Evolutionary conservation across 2,329 filamentous ascomycete genomes (phyloP).

Genomic region (Colletotrichum sublineola): DNA sequence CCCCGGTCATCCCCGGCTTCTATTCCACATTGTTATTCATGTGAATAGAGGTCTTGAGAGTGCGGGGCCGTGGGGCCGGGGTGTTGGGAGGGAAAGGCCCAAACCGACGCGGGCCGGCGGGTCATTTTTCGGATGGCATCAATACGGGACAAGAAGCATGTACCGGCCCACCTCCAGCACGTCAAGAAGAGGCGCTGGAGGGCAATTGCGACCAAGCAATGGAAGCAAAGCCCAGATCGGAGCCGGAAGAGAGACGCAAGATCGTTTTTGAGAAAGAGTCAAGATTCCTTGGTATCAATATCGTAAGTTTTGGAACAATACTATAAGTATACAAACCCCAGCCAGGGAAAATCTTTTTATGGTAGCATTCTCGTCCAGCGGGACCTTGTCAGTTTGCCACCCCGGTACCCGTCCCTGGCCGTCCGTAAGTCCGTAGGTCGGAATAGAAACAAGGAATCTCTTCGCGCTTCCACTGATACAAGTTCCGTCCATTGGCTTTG

Average conservation of each 20-base stretch:
- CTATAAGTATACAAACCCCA: too few species aligned
- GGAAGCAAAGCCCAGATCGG: not conserved
- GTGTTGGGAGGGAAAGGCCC: not conserved
- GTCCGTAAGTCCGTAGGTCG: not conserved
- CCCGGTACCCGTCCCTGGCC: slow-evolving; percentile 7
- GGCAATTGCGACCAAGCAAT: not conserved
- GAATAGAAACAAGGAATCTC: not conserved
- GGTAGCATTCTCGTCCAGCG: not conserved
- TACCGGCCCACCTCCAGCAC: not conserved
- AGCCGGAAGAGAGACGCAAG: not conserved
- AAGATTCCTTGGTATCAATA: not conserved
- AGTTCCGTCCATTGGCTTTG: slow-evolving; percentile 2
- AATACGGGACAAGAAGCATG: not conserved
- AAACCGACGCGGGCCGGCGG: slow-evolving; percentile 4
- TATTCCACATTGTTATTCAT: not conserved
- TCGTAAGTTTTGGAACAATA: not conserved
- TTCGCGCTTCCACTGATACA: slow-evolving; percentile 1
- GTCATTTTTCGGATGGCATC: slow-evolving; percentile 14
- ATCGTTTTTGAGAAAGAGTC: not conserved
- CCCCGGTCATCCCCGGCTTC: not conserved
- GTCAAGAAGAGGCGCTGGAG: not conserved
- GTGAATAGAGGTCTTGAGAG: not conserved
- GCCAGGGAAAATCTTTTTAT: not conserved
- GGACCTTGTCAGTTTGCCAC: not conserved
- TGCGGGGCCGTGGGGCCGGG: slow-evolving; percentile 4